Conservation (phyloP, 768 basidiomycete species). For the Boletales sp. region DNA sequence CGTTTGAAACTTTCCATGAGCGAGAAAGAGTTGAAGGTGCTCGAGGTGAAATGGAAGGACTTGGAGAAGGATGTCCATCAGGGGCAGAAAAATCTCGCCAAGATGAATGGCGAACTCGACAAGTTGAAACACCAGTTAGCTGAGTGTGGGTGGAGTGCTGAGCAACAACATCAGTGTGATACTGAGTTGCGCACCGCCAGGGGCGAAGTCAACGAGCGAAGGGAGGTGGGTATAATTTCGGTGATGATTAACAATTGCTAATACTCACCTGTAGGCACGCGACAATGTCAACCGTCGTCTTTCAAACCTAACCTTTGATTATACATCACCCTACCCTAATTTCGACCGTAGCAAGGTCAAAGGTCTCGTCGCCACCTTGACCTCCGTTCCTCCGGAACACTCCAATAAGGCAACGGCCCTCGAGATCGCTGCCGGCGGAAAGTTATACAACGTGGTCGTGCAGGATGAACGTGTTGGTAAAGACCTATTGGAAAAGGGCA, state of each 20-base stretch:
- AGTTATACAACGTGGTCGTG: slow-evolving; percentile 91
- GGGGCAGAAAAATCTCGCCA: slow-evolving; percentile 63
- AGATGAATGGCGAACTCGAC: slow-evolving; percentile 55
- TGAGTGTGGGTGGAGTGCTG: slow-evolving; percentile 71
- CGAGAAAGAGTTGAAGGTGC: slow-evolving; percentile 70
- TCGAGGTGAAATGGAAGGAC: slow-evolving; percentile 79
- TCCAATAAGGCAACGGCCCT: slow-evolving; percentile 83
- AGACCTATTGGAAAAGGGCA: slow-evolving; percentile 72
- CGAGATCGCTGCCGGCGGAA: slow-evolving; percentile 87
- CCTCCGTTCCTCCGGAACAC: slow-evolving; percentile 66
- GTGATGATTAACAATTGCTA: slow-evolving; percentile 1
- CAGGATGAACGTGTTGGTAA: slow-evolving; percentile 88
- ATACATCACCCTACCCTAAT: slow-evolving; percentile 65
- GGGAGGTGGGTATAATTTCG: slow-evolving; percentile 49
- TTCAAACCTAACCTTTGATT: slow-evolving; percentile 78
- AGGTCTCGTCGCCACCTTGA: slow-evolving; percentile 88
- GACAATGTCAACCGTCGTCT: slow-evolving; percentile 66
- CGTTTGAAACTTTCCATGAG: slow-evolving; percentile 71
- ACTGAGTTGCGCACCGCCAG: slow-evolving; percentile 48
- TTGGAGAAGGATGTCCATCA: slow-evolving; percentile 83
- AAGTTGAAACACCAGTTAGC: slow-evolving; percentile 49
- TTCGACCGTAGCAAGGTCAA: slow-evolving; percentile 89
- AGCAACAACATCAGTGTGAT: slow-evolving; percentile 63
- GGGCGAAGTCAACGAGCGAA: slow-evolving; percentile 49
- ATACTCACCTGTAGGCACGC: slow-evolving; percentile 47